Percentiles rank a stretch among this genome's conserved stretches.
phyloP scores from a whole-genome alignment of 306 rosid species.

The Spatholobus suberectus region DNA sequence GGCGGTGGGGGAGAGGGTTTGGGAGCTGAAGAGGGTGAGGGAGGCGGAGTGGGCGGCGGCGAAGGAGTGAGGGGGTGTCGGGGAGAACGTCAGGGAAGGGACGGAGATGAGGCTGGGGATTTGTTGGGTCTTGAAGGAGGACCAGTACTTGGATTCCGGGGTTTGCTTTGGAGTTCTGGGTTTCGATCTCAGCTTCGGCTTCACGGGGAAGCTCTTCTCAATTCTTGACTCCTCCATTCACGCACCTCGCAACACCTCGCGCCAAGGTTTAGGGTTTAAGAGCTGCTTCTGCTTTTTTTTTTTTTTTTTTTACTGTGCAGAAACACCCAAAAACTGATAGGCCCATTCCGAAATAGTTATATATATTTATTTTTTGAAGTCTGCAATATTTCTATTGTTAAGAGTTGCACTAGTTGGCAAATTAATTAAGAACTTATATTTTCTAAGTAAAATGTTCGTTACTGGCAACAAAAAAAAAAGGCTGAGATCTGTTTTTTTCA shows the following conservation, averaged over 20 bases:
- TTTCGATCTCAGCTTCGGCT: conserved; percentile 75
- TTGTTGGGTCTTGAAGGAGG: conserved; percentile 75
- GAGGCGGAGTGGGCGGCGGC: conserved; percentile 77
- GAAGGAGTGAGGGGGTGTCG: conserved; percentile 58
- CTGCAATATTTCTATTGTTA: no score
- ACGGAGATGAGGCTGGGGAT: conserved; percentile 67
- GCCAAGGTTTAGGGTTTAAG: conserved; percentile 48
- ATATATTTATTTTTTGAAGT: no score
- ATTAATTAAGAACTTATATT: no score
- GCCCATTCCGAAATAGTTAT: no score
- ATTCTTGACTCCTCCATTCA: conserved; percentile 63
- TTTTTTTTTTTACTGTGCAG: no score
- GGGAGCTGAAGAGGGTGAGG: conserved; percentile 60
- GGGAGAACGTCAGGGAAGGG: conserved; percentile 72
- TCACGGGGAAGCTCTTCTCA: conserved; percentile 57
- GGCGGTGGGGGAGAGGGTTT: conserved; percentile 56
- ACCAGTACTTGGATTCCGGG: conserved; percentile 82
- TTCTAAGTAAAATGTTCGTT: no score
- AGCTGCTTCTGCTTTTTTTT: no score
- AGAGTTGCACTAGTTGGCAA: no score
- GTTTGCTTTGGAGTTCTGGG: conserved; percentile 66
- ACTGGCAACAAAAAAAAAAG: no score
- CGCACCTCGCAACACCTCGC: background rate
- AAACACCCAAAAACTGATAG: no score
- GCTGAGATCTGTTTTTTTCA: no score